A percentile compares a stretch with the other conserved stretches of the same genome.
These are phyloP conservation scores for Neonothopanus nambi DNA, from an alignment of 1,284 basidiomycete species.

Conservation along the genomic window DNA sequence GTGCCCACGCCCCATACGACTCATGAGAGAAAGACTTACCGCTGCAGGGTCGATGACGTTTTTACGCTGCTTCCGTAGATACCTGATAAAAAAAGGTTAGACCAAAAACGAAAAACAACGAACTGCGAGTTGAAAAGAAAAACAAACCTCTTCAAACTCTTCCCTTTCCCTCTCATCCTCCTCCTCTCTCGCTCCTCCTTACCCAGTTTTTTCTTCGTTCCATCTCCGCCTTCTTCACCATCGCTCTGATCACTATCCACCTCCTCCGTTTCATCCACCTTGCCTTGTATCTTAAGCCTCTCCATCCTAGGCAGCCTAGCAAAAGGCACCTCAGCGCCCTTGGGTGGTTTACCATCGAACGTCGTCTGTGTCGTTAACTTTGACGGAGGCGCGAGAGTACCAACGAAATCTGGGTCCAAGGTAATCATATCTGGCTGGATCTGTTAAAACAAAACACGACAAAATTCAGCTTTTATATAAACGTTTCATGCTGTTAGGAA, in stretches of 20 bases:
- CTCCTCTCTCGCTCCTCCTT: slow-evolving; percentile 68
- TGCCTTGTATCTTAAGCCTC: slow-evolving; percentile 67
- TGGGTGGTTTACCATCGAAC: slow-evolving; percentile 43
- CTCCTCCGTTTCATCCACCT: slow-evolving; percentile 69
- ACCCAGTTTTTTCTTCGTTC: slow-evolving; percentile 34
- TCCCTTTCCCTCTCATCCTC: slow-evolving; percentile 84
- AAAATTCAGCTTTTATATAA: not conserved
- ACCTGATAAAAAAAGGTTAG: no score
- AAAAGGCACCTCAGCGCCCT: slow-evolving; percentile 52
- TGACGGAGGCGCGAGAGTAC: slow-evolving; percentile 64
- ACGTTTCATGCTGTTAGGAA: no score
- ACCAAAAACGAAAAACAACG: no score
- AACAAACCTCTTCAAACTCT: slow-evolving; percentile 75
- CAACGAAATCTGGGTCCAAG: slow-evolving; percentile 84
- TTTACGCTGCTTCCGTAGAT: slow-evolving; percentile 86
- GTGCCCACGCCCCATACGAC: no score
- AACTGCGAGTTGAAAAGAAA: no score
- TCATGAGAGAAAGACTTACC: slow-evolving; percentile 46
- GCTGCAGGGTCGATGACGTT: slow-evolving; percentile 89
- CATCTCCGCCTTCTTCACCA: slow-evolving; percentile 37
- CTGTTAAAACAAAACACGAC: slow-evolving; percentile 35
- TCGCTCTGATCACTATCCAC: slow-evolving; percentile 38
- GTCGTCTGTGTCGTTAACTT: slow-evolving; percentile 54
- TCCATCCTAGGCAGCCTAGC: slow-evolving; percentile 75
- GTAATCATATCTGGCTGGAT: slow-evolving; percentile 94